Evolutionary conservation across 129 eudicot genomes (phyloP).

Genomic region (Flaveria bidentis): DNA sequence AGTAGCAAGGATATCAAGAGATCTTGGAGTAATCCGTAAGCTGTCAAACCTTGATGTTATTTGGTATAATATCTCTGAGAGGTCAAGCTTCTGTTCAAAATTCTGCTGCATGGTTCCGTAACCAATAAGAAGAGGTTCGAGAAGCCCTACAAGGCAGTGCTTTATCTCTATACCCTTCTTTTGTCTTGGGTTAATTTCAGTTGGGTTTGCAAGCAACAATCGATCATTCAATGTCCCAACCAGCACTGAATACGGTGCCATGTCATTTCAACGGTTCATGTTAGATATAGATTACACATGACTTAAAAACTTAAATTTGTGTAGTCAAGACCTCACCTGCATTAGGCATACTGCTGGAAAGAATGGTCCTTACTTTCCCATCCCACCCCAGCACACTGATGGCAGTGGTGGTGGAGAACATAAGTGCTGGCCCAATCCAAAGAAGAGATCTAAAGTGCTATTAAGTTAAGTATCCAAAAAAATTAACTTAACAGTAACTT

Average conservation of each 20-base stretch:
- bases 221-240: conserved; percentile 93
- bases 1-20: conserved; percentile 91
- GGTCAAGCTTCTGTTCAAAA: conserved; percentile 97
- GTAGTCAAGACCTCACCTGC: conserved; percentile 58
- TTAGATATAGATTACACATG: conserved; percentile 10
- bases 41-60: conserved; percentile 99
- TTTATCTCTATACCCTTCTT: conserved; percentile 84
- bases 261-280: conserved; percentile 30
- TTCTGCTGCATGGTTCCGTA: conserved; percentile 94
- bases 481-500: conserved; percentile 9
- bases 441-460: conserved; percentile 87
- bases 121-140: conserved; percentile 99
- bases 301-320: background rate
- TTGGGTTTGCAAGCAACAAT: conserved; percentile 82
- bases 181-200: conserved; percentile 87
- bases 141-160: conserved; percentile 93
- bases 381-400: conserved; percentile 97
- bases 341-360: conserved; percentile 86
- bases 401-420: conserved; percentile 88
- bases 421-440: conserved; percentile 99
- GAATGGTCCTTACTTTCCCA: conserved; percentile 94
- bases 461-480: conserved; percentile 49
- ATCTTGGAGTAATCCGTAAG: conserved; percentile 97
- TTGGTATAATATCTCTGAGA: conserved; percentile 89
- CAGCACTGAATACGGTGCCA: conserved; percentile 53